Evolutionary conservation across 352 stramenopile species (phyloP).

Genomic region (Phytophthora idaei): DNA sequence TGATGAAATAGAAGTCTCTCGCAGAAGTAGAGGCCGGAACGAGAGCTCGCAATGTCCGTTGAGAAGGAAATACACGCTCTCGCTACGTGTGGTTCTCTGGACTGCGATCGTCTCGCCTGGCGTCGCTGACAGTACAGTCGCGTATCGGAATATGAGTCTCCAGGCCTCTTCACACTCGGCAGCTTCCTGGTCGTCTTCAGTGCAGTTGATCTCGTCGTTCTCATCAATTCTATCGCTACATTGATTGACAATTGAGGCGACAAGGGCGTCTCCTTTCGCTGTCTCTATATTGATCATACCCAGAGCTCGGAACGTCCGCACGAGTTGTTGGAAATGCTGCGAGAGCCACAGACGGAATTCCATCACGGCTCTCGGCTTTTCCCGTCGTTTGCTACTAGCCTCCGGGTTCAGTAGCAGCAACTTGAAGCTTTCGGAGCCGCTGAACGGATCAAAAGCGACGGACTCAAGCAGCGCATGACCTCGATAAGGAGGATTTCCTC

Average conservation of each 20-base stretch:
- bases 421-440: conserved; percentile 32
- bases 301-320: conserved; percentile 22
- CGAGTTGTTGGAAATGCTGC: conserved; percentile 39
- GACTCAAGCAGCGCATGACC: conserved; percentile 26
- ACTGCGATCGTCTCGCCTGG: conserved; percentile 17
- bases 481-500: background rate
- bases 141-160: conserved; percentile 22
- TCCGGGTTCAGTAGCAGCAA: conserved; percentile 37
- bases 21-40: conserved; percentile 21
- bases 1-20: conserved; percentile 1
- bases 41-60: conserved; percentile 33
- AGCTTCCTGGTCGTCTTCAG: background rate
- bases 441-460: conserved; percentile 56
- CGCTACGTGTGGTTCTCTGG: conserved; percentile 12
- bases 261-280: background rate
- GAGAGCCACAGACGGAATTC: conserved; percentile 43
- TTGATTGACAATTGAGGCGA: conserved; percentile 1
- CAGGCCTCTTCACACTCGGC: conserved; percentile 16
- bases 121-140: conserved; percentile 20
- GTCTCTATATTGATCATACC: conserved; percentile 8
- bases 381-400: conserved; percentile 15
- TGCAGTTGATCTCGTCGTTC: background rate
- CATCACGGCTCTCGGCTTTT: conserved; percentile 22
- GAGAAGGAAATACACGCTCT: conserved; percentile 30
- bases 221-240: conserved; percentile 10